These are phyloP conservation scores for Podochytrium sp. DNA, from an alignment of 192 early-diverging fungal genomes.

Conservation along the genomic window DNA sequence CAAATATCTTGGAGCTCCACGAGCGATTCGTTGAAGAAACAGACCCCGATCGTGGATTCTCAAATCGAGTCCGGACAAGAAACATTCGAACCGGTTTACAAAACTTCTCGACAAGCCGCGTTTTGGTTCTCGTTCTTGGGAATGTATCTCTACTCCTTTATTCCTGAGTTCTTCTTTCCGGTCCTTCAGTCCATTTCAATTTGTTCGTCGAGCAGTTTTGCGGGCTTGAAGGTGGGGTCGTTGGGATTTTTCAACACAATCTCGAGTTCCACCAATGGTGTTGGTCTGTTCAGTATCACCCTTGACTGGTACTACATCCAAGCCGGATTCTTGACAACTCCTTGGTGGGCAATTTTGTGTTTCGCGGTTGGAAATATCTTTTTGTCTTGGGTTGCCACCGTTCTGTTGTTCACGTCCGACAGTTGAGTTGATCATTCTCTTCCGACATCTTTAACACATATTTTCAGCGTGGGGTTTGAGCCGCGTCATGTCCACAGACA, in stretches of 20 bases:
- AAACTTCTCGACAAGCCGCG: neutral
- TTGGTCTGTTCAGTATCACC: constrained; percentile 24
- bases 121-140: constrained; percentile 13
- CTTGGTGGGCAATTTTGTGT: constrained; percentile 17
- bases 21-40: too few relatives aligned
- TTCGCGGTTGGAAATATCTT: constrained; percentile 6
- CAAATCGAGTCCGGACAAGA: too few relatives aligned
- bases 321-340: constrained; percentile 12
- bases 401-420: constrained; percentile 2
- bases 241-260: neutral
- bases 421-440: too few relatives aligned
- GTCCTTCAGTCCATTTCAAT: neutral
- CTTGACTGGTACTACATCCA: constrained; percentile 32
- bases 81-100: neutral
- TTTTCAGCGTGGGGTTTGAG: constrained; percentile 20
- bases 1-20: too few relatives aligned
- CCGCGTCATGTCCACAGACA: neutral
- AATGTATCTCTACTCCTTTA: constrained; percentile 12
- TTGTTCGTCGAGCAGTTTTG: neutral
- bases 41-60: too few relatives aligned
- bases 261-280: constrained; percentile 11
- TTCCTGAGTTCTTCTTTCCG: constrained; percentile 15
- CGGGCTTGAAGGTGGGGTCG: neutral
- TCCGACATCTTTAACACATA: too few relatives aligned
- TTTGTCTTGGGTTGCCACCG: constrained; percentile 4